Evolutionary conservation across 352 stramenopile species (phyloP), one percentile per base, ranked within the genome.

Genomic region (Phytopythium kandeliae): DNA sequence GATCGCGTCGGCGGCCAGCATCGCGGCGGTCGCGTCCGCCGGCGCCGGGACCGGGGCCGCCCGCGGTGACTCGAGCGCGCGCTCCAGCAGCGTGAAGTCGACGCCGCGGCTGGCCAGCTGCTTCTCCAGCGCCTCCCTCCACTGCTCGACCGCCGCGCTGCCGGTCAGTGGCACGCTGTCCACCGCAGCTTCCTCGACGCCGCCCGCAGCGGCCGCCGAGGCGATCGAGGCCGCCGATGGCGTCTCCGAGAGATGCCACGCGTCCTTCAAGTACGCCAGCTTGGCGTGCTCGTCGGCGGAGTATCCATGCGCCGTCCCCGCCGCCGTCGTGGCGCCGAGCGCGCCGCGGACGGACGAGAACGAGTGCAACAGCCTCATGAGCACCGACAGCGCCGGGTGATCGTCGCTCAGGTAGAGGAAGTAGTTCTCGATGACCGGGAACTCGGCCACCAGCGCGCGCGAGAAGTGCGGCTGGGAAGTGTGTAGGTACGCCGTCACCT

Each of bases 401-500:
- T 82, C 69, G 55, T 90, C 76, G 21, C 64, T 67, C 48, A 90
- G 53, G 44, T 88, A 88, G 16, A 71, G 62, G 19, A 78, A 85
- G 48, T 88, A 89, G 62, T 87, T 71, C 34, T 84, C 69, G 9
- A 85, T 48, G 12, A 71, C 60, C 15, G 63, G 60, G 49, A 90
- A 90, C 41, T 90, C 76, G 26, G 54, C 51, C 24, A 86, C 62
- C 46, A 86, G 76, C 19, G 63, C 54, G 8, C 63, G 64, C 2
- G 60, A 55, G 42, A 87, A 90, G 16, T 71, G 63, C 8, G 60
- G 48, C 45, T 85, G 68, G 12, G 74, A 86, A 31, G 51, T 60
- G 48, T 89, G 73, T n/a, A 87, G 42, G 43, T 78, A 91, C 34
- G 80, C 77, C 2, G 76, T 86, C 52, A 89, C 61, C 55, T 89